Conservation (phyloP, 2,329 filamentous ascomycete species). For the Penicillium sp. region DNA sequence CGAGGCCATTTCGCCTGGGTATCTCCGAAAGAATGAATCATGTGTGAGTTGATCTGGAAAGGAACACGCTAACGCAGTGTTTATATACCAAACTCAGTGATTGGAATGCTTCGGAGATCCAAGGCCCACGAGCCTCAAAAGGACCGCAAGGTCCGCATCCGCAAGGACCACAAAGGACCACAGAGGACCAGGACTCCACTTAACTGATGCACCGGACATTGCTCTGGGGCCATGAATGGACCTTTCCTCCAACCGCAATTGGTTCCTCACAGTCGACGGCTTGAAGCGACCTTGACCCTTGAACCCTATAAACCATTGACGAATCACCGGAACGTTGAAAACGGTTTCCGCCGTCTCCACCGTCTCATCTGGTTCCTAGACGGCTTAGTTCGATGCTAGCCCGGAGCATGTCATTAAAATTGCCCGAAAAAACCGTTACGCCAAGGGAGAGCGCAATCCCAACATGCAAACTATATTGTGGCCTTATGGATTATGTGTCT, state of each 20-base stretch:
- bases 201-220: constrained; percentile 28
- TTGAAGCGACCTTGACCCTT: constrained; percentile 23
- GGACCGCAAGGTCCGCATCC: background rate
- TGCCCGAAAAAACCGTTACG: constrained; percentile 32
- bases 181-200: constrained; percentile 18
- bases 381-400: constrained; percentile 23
- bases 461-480: constrained; percentile 26
- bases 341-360: constrained; percentile 5
- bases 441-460: constrained; percentile 26
- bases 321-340: constrained; percentile 12
- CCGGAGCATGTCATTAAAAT: constrained; percentile 21
- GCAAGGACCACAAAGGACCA: background rate
- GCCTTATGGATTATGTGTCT: constrained; percentile 8
- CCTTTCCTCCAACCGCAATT: constrained; percentile 1
- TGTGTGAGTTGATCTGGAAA: background rate
- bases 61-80: constrained; percentile 1
- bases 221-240: constrained; percentile 12
- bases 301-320: constrained; percentile 18
- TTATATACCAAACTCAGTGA: constrained; percentile 6
- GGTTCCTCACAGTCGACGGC: constrained; percentile 4
- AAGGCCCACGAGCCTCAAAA: constrained; percentile 2
- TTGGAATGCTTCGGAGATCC: background rate
- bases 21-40: background rate
- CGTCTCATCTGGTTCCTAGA: constrained; percentile 17
- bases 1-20: background rate